A percentile compares a stretch with the other conserved stretches of the same genome.
Evolutionary conservation across 2,329 filamentous ascomycete genomes (phyloP).

Genomic region (Colletotrichum lini): DNA sequence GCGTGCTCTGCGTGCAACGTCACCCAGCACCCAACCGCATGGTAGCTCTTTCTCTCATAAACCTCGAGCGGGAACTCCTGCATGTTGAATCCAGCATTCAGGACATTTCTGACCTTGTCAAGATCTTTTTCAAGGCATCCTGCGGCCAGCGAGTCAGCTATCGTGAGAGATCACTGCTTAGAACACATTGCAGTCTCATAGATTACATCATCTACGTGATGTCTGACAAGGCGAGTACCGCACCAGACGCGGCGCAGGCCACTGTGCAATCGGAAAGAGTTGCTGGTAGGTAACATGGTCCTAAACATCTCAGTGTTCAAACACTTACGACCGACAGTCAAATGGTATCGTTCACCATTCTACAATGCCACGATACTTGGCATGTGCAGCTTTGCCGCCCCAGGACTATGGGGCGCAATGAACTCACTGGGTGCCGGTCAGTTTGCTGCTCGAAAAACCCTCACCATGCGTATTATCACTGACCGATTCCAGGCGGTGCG

Average conservation of each 20-base stretch:
- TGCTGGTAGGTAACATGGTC: not conserved
- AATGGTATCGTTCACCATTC: constrained; percentile 47
- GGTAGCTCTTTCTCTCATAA: constrained; percentile 14
- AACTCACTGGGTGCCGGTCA: constrained; percentile 47
- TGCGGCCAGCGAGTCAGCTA: not conserved
- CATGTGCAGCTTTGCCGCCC: constrained; percentile 49
- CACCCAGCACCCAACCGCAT: not conserved
- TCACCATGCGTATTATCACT: constrained; percentile 15
- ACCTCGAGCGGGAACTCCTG: not conserved
- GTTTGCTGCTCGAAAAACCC: not conserved
- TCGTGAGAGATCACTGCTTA: not conserved
- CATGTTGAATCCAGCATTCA: not conserved
- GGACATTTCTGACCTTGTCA: not conserved
- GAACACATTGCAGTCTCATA: not conserved
- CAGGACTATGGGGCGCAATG: constrained; percentile 49
- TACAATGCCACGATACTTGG: constrained; percentile 50
- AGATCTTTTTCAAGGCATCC: not conserved
- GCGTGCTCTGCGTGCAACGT: constrained; percentile 34
- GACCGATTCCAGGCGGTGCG: constrained; percentile 68
- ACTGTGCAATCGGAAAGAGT: not conserved
- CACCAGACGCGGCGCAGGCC: not conserved
- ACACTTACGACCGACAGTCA: not conserved
- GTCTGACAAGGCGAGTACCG: constrained; percentile 3
- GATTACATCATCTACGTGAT: not conserved
- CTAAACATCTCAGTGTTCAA: not conserved